Percentiles rank a stretch among this genome's conserved stretches.
Conservation (phyloP, 2,329 filamentous ascomycete genomes). For the Aspergillus phoenicis region DNA sequence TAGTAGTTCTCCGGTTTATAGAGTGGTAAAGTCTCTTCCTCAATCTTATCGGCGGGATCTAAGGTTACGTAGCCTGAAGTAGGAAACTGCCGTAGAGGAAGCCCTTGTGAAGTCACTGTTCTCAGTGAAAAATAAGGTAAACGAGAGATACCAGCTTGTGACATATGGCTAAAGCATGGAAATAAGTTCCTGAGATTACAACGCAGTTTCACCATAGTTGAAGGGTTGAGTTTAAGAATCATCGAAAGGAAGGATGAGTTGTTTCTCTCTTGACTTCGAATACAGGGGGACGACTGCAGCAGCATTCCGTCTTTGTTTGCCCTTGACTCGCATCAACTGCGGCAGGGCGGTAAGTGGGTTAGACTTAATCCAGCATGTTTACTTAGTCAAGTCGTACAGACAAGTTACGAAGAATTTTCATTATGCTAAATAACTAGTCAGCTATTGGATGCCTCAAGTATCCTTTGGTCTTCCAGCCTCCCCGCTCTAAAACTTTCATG, state of each 20-base stretch:
- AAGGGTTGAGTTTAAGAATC: neutral
- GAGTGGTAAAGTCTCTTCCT: conserved; percentile 18
- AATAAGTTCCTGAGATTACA: neutral
- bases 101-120: conserved; percentile 4
- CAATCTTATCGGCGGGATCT: conserved; percentile 11
- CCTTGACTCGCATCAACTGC: no score
- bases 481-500: no score
- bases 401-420: no score
- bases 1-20: conserved; percentile 20
- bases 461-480: no score
- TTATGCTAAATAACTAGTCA: no score
- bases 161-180: neutral
- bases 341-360: no score
- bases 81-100: conserved; percentile 13
- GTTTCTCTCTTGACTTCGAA: neutral
- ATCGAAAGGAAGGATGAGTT: neutral
- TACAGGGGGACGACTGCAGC: no score
- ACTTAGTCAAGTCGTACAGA: no score
- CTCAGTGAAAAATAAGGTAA: neutral
- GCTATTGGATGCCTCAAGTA: no score
- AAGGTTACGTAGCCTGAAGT: conserved; percentile 15
- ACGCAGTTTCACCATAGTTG: neutral
- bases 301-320: no score
- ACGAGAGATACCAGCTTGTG: neutral
- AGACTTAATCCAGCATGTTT: no score